Percentiles rank a stretch among this genome's conserved stretches.
Conservation (phyloP, 2,329 filamentous ascomycete species). For the Clonostachys rhizophaga region DNA sequence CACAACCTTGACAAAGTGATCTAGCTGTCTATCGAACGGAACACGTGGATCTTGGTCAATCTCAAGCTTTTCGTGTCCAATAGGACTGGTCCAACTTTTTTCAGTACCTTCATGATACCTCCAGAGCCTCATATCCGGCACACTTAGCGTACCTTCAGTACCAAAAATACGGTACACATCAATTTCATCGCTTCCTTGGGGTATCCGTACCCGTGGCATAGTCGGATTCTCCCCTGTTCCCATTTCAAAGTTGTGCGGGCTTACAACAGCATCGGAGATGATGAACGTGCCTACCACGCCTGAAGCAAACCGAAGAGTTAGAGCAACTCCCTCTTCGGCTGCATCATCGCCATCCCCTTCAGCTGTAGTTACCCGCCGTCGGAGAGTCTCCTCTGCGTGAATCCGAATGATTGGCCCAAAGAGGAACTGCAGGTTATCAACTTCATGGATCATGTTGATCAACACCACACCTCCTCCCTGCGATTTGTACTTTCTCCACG, state of each 20-base stretch:
- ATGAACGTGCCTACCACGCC: constrained; percentile 54
- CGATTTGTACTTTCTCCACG: constrained; percentile 36
- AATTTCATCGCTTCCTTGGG: constrained; percentile 4
- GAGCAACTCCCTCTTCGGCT: constrained; percentile 51
- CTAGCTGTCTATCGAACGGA: constrained; percentile 47
- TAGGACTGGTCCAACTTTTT: constrained; percentile 7
- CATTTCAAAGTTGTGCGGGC: constrained; percentile 48
- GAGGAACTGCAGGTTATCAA: constrained; percentile 52
- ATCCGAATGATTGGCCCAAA: constrained; percentile 47
- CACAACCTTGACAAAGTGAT: constrained; percentile 45
- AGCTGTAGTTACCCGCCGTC: neutral
- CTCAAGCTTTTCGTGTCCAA: constrained; percentile 2
- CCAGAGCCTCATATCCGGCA: constrained; percentile 48
- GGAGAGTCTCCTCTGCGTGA: constrained; percentile 37
- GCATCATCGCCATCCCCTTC: constrained; percentile 13
- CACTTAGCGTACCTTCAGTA: constrained; percentile 41
- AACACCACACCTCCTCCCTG: constrained; percentile 38
- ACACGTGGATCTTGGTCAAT: neutral
- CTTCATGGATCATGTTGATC: constrained; percentile 58
- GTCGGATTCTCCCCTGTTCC: constrained; percentile 55
- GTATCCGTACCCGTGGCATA: constrained; percentile 26
- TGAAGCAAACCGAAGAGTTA: constrained; percentile 45
- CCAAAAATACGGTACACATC: constrained; percentile 52
- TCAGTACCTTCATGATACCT: constrained; percentile 30
- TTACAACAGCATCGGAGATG: constrained; percentile 44